Evolutionary conservation across 1,139 yeast genomes (phyloP), one percentile per base, ranked within the genome.

Genomic region (Magnusiomyces clavatus): DNA sequence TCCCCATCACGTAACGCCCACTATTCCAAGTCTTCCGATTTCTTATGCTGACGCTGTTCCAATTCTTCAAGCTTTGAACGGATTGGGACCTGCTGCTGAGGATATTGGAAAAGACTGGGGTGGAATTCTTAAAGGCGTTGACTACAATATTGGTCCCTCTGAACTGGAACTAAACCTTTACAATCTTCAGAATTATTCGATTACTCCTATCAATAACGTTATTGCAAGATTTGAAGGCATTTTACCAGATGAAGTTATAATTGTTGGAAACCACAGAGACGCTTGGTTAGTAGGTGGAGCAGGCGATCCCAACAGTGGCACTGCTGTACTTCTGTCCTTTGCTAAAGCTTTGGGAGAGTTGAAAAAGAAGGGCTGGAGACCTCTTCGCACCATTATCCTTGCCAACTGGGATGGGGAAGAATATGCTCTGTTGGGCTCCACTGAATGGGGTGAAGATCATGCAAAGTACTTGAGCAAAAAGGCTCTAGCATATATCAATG

Each of bases 391-490:
- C 0, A 78, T 83, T 29, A 63, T 69, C 17, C 71, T 82, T 45
- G 86, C 82, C 0, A 78, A 84, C 19, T 82, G 87, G 87, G 88
- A 83, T 62, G 89, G 85, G 53, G 88, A 83, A 64, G 88, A 83
- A 65, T 80, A 80, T 57, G 87, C 81, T 0, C 66, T 83, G 31
- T 60, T 83, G 14, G 88, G 89, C 1, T 79, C 85, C 2, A 83
- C 87, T 3, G 87, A 81, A 54, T 81, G 75, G 74, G 87, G 83
- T 34, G 87, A 82, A 62, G 80, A 77, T 54, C 70, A 76, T 55
- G 63, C 63, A 40, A 54, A 69, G 43, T 61, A 60, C 48, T 64
- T 80, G 51, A 72, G 74, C 55, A 67, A 69, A 45, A 71, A 78
- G 52, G 78, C 76, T 1, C 69, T 80, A 48, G 84, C 83, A 1